Base-by-base conservation (phyloP, 192 early-diverging fungal species). In the Cladochytrium replicatum region DNA sequence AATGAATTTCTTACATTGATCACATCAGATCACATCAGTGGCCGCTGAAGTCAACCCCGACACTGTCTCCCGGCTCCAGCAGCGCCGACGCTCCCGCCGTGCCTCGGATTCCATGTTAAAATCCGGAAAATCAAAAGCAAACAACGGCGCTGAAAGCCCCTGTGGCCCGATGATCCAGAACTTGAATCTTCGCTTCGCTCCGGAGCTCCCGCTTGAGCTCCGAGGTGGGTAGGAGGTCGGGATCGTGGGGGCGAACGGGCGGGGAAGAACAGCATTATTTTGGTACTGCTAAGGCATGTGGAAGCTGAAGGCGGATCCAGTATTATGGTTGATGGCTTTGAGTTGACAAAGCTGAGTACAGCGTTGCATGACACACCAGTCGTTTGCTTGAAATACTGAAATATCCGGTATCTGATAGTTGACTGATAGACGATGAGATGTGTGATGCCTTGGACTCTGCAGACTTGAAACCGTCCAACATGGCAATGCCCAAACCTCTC, bases 251-350 rank as follows among this genome's bases (percentile, higher is more conserved):
- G 42, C 72, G 22, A 78, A 74, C 3, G 75, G 75, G 58, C 68
- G 4, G 55, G 63, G 29, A 78, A 78, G 40, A 55, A 46, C 3
- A 50, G 57, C 15, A 54, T 74, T 21, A 57, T 72, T 43, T 34
- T 50, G 4, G 53, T 65, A 2, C 56, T 74, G 21, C 68, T 74
- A 43, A 60, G 72, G 6, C 60, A 60, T 15, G 49, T 64, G 27
- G 71, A 74, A 42, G 48, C 60, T 1, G 43, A 37, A 13, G 27
- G 66, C 13, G 89, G 89, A 8, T 39, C 41, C 5, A n/a, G n/a
- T n/a, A 75, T 91, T 41, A 25, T 54, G 2, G 74, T 91, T 30
- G 89, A 89, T 57, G 82, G 81, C 8, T 50, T 85, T 31, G 73
- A 85, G 34, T 13, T 13, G 17, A 37, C 17, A 37, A 13, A 37